Evolutionary conservation across 2,329 filamentous ascomycete genomes (phyloP), one percentile per base, ranked within the genome.

Genomic region (Talaromyces albobiverticillius): DNA sequence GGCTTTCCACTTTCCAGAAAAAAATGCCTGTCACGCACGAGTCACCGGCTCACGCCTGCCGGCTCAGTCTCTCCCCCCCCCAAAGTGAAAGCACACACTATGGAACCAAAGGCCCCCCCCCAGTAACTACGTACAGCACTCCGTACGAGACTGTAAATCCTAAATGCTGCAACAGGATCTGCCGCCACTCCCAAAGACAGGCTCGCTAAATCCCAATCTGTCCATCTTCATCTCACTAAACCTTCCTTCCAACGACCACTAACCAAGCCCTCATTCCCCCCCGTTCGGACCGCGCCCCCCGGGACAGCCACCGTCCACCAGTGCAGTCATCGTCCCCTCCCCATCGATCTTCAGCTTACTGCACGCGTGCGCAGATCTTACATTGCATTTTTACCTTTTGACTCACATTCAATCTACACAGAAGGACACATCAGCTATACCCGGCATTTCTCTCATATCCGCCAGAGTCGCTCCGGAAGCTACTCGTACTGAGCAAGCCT

Each of bases 121-220:
- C 14, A 36, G 32, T n/a, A n/a, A n/a, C n/a, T n/a, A n/a, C n/a
- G n/a, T n/a, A n/a, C 32, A 14, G 32, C 32, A 1, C 4, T n/a
- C 32, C 16, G 32, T n/a, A 36, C 32, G 32, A 36, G 32, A 36
- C 14, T 16, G 4, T 3, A 3, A 7, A 14, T 36, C 32, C n/a
- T 5, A 31, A 31, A 16, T 13, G 32, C 32, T 36, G 22, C 29
- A 25, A 29, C 46, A 38, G 14, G 34, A 50, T 41, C 47, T 41
- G 47, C 47, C 47, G 47, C 47, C 47, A 50, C 47, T 40, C 25
- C 34, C 10, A 36, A 36, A n/a, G n/a, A n/a, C n/a, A n/a, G n/a
- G n/a, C n/a, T 23, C 34, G 22, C 10, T 50, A 41, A 38, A 22
- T 16, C 20, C 13, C 23, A 20, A 13, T 8, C n/a, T n/a, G 22